These are phyloP conservation scores for Mucor lusitanicus DNA, from an alignment of 371 early-diverging fungal species.

Conservation along the genomic window DNA sequence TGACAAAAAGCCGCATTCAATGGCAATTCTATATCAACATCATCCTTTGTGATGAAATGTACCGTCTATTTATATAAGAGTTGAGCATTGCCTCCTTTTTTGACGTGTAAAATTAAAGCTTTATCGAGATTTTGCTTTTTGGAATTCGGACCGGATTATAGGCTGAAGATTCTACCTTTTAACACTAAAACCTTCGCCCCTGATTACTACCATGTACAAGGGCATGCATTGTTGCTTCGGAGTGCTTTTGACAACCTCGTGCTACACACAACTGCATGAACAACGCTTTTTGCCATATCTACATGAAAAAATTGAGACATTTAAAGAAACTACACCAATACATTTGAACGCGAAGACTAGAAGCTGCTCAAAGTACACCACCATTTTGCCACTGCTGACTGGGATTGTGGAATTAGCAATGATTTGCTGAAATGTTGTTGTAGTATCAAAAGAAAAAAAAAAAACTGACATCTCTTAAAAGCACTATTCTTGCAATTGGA, in stretches of 20 bases:
- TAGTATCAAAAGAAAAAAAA: no score
- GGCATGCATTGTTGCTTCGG: neutral
- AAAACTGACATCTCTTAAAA: no score
- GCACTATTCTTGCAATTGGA: no score
- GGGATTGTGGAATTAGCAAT: no score
- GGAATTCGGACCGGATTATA: neutral
- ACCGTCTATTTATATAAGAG: neutral
- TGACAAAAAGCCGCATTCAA: neutral
- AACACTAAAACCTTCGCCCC: no score
- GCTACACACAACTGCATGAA: neutral
- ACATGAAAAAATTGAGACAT: no score
- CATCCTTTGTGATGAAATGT: neutral
- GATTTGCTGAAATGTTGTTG: no score
- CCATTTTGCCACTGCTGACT: no score
- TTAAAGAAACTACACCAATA: no score
- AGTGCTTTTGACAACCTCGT: neutral
- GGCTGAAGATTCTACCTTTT: neutral
- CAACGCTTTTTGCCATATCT: neutral
- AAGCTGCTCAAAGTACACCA: no score
- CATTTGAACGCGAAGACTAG: no score
- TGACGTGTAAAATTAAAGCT: neutral
- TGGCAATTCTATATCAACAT: neutral
- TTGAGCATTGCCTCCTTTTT: neutral
- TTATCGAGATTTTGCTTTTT: neutral
- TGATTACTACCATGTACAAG: neutral